Conservation (phyloP, 768 basidiomycete species). For the Trichaptum fuscoviolaceum region DNA sequence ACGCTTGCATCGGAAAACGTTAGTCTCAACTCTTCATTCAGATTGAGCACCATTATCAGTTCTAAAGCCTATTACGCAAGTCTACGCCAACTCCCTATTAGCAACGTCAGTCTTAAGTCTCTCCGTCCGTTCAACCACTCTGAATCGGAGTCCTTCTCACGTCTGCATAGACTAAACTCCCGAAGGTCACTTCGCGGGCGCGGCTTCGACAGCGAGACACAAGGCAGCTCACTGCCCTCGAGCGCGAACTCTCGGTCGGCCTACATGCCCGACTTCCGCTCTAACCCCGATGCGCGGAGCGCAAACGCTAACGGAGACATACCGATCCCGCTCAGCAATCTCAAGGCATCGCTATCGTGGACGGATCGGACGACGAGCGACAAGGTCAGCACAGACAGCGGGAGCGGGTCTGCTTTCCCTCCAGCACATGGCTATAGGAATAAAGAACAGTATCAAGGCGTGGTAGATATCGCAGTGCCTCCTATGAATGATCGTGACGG, state of each 20-base stretch:
- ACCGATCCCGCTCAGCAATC: background rate
- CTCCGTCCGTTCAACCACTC: no score
- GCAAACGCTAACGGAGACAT: background rate
- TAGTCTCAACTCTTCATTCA: background rate
- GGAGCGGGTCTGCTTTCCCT: background rate
- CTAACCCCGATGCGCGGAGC: background rate
- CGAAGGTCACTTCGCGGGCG: background rate
- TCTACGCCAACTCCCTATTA: background rate
- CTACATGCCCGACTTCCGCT: background rate
- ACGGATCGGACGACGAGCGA: background rate
- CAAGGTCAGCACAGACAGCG: background rate
- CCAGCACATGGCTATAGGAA: background rate
- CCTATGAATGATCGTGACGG: background rate
- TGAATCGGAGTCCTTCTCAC: no score
- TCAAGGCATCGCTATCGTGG: background rate
- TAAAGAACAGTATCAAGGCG: background rate
- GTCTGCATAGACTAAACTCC: background rate
- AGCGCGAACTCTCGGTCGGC: background rate
- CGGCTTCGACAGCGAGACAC: background rate
- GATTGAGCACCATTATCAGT: background rate
- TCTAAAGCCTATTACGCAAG: background rate
- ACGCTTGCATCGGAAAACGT: background rate
- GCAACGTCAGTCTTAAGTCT: background rate
- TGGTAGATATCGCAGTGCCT: background rate
- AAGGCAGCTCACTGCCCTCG: background rate